A percentile compares a stretch with the other conserved stretches of the same genome.
Conservation (phyloP, 176 grass and related monocot genomes). For the Eremochloa ophiuroides region DNA sequence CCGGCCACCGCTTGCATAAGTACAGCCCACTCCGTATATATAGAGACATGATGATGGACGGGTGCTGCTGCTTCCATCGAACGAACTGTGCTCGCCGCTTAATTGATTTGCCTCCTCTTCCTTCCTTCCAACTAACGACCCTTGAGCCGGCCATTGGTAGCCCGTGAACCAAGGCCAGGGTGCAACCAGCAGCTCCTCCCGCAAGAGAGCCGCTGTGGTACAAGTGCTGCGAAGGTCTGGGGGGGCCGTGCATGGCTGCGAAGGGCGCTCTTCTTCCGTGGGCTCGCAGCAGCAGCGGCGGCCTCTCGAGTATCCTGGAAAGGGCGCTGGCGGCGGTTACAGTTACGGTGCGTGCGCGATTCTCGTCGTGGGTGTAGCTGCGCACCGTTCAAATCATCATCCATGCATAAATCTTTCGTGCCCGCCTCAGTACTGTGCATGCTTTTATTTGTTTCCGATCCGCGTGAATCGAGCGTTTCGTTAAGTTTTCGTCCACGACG, state of each 20-base stretch:
- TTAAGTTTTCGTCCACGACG: neutral
- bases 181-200: neutral
- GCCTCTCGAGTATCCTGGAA: neutral
- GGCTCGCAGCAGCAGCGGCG: neutral
- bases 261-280: constrained; percentile 21
- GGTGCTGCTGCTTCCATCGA: neutral
- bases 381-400: neutral
- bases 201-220: neutral
- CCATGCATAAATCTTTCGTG: neutral
- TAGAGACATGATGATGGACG: neutral
- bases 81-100: neutral
- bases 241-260: constrained; percentile 34
- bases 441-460: neutral
- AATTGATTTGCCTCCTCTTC: neutral
- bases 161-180: neutral
- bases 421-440: too few species aligned
- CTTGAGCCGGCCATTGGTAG: neutral
- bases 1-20: neutral
- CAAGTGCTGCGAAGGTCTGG: too few species aligned
- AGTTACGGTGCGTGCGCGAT: constrained; percentile 40
- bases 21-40: neutral
- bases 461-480: neutral
- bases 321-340: neutral
- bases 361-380: neutral
- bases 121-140: neutral